A percentile compares a stretch with the other conserved stretches of the same genome.
Conservation (phyloP, 805 yeast genomes). For the Sugiyamaella boreocaroliniensis region DNA sequence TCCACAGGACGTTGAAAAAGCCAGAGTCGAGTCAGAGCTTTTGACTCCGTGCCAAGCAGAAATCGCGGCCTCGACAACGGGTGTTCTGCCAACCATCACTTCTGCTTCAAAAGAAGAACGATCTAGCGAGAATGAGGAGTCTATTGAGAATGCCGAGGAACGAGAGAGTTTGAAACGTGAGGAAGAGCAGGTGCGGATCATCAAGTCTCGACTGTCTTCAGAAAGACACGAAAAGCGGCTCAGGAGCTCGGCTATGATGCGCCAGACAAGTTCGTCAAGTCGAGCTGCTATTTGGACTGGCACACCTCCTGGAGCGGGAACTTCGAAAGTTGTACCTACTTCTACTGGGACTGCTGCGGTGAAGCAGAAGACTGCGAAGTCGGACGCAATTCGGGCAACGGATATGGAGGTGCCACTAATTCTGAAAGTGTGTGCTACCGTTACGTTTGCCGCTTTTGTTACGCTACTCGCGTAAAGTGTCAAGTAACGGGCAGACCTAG, state of each 20-base stretch:
- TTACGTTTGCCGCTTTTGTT: too few species aligned
- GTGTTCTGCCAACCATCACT: neutral
- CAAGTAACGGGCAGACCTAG: too few species aligned
- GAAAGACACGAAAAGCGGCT: slow-evolving; percentile 1
- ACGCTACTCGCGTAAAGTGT: too few species aligned
- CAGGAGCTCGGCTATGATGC: neutral
- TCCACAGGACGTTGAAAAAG: too few species aligned
- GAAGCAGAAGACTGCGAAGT: neutral
- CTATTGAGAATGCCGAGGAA: neutral
- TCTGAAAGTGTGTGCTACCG: too few species aligned
- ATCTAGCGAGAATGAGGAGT: neutral
- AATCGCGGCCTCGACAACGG: too few species aligned
- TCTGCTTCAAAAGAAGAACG: neutral
- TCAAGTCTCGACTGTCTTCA: slow-evolving; percentile 4
- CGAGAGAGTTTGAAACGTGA: neutral
- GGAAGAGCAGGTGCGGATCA: slow-evolving; percentile 1
- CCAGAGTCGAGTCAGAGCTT: too few species aligned
- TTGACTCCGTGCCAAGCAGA: too few species aligned
- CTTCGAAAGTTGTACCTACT: neutral
- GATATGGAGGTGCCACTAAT: neutral
- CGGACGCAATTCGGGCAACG: neutral
- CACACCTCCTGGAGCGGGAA: neutral
- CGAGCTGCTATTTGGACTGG: neutral
- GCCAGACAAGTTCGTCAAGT: neutral
- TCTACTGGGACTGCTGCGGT: neutral